A percentile compares a stretch with the other conserved stretches of the same genome.
These are phyloP conservation scores for Lentinula sp. DNA, from an alignment of 768 basidiomycete genomes.

Conservation along the genomic window DNA sequence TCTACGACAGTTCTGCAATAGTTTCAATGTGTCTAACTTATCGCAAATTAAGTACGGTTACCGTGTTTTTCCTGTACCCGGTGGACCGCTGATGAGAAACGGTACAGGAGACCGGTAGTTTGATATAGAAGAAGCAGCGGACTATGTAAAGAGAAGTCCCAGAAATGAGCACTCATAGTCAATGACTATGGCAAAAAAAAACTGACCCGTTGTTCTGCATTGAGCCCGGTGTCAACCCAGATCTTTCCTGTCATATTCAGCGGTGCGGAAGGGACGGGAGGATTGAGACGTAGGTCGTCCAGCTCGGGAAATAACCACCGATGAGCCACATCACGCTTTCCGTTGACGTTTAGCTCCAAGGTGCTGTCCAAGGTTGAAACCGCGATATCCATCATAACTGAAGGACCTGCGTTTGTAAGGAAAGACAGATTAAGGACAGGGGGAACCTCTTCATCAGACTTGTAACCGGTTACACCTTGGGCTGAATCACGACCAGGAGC, in stretches of 20 bases:
- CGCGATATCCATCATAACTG: slow-evolving; percentile 38
- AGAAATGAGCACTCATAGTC: not conserved
- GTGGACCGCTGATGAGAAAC: slow-evolving; percentile 42
- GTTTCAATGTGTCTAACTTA: not conserved
- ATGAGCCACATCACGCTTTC: slow-evolving; percentile 23
- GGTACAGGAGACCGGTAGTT: slow-evolving; percentile 39
- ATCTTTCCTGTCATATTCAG: slow-evolving; percentile 22
- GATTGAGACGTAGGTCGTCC: slow-evolving; percentile 20
- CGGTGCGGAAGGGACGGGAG: slow-evolving; percentile 14
- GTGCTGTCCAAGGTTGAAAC: slow-evolving; percentile 21
- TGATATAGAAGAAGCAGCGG: slow-evolving; percentile 36
- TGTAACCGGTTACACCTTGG: slow-evolving; percentile 16
- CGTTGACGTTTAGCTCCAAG: slow-evolving; percentile 11
- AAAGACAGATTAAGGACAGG: slow-evolving; percentile 43
- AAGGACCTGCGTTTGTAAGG: slow-evolving; percentile 35
- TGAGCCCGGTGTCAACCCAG: slow-evolving; percentile 42
- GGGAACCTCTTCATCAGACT: slow-evolving; percentile 29
- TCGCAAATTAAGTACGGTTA: slow-evolving; percentile 9
- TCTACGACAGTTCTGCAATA: slow-evolving; percentile 38
- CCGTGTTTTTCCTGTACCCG: slow-evolving; percentile 51
- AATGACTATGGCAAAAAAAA: not conserved
- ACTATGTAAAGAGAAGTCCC: slow-evolving; percentile 15
- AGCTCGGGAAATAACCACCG: slow-evolving; percentile 42
- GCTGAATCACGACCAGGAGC: slow-evolving; percentile 6
- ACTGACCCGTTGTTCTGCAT: slow-evolving; percentile 38